Conservation (phyloP, 305 asterid genomes). For the Ajuga reptans region DNA sequence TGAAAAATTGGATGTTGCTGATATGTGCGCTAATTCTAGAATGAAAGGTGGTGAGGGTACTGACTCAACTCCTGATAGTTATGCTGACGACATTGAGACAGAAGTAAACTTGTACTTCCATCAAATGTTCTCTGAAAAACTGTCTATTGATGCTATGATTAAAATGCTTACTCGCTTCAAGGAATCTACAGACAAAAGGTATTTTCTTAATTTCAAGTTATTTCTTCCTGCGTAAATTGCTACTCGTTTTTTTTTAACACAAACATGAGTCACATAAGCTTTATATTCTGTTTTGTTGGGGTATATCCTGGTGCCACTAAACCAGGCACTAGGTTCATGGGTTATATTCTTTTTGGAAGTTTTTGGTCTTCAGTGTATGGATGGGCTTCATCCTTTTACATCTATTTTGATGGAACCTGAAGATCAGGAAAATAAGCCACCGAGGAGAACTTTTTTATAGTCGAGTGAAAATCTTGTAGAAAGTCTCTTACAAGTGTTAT, state of each 20-base stretch:
- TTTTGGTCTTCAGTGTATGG: not conserved
- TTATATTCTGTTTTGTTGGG: slow-evolving; percentile 3
- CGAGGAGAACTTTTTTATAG: not conserved
- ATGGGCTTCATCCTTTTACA: not conserved
- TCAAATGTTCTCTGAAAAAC: slow-evolving; percentile 79
- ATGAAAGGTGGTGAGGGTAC: slow-evolving; percentile 45
- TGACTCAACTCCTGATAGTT: slow-evolving; percentile 50
- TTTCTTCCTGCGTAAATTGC: not conserved
- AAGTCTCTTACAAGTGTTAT: not conserved
- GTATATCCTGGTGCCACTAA: slow-evolving; percentile 3
- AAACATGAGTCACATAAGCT: not conserved
- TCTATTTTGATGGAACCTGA: not conserved
- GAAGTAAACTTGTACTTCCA: slow-evolving; percentile 84
- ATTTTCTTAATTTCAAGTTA: not conserved
- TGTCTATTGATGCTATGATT: slow-evolving; percentile 60
- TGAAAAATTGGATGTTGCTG: slow-evolving; percentile 55
- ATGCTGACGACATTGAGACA: slow-evolving; percentile 65
- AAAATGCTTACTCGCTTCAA: slow-evolving; percentile 81
- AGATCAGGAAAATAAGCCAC: not conserved
- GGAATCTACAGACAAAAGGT: slow-evolving; percentile 85
- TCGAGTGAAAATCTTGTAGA: not conserved
- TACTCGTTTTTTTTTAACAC: not conserved
- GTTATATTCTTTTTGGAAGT: not conserved
- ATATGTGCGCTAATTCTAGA: slow-evolving; percentile 50
- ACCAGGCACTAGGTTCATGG: not conserved